A percentile compares a stretch with the other conserved stretches of the same genome.
Conservation (phyloP, 2,329 filamentous ascomycete species). For the Plectosphaerella cucumerina region DNA sequence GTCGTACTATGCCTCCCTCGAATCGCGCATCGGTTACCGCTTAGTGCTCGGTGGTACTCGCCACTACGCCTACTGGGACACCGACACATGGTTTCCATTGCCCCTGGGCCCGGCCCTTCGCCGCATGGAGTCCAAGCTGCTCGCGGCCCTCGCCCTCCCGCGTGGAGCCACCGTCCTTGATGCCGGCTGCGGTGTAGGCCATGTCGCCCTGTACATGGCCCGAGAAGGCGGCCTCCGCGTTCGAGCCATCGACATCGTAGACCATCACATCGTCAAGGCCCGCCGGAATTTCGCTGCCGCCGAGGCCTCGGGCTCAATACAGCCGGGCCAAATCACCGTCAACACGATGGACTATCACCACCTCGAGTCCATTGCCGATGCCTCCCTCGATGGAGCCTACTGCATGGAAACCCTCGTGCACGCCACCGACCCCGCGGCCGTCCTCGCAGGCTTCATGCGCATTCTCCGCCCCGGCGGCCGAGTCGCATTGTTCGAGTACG, state of each 20-base stretch:
- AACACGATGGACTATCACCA: constrained; percentile 47
- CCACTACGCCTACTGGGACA: constrained; percentile 46
- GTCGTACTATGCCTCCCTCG: constrained; percentile 39
- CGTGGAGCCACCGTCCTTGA: constrained; percentile 42
- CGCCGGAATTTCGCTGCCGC: constrained; percentile 30
- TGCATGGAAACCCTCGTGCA: constrained; percentile 55
- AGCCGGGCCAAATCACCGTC: constrained; percentile 29
- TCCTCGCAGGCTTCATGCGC: constrained; percentile 40
- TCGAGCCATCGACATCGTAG: constrained; percentile 43
- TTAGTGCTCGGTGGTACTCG: constrained; percentile 40
- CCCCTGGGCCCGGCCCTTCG: constrained; percentile 36
- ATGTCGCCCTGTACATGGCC: constrained; percentile 46
- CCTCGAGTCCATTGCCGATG: constrained; percentile 24
- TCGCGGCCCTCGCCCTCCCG: constrained; percentile 28
- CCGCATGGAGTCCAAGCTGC: constrained; percentile 46
- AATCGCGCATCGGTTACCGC: constrained; percentile 38
- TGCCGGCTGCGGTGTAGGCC: constrained; percentile 45
- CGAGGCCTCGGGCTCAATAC: constrained; percentile 15
- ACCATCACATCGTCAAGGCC: constrained; percentile 41
- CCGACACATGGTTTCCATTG: constrained; percentile 42
- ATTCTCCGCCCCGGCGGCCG: constrained; percentile 42
- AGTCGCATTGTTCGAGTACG: constrained; percentile 42
- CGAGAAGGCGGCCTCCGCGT: constrained; percentile 31
- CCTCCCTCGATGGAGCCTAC: constrained; percentile 45
- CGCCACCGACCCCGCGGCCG: constrained; percentile 39